These are phyloP conservation scores for Chalaropsis thielavioides DNA, from an alignment of 2,329 filamentous ascomycete species.

Conservation along the genomic window DNA sequence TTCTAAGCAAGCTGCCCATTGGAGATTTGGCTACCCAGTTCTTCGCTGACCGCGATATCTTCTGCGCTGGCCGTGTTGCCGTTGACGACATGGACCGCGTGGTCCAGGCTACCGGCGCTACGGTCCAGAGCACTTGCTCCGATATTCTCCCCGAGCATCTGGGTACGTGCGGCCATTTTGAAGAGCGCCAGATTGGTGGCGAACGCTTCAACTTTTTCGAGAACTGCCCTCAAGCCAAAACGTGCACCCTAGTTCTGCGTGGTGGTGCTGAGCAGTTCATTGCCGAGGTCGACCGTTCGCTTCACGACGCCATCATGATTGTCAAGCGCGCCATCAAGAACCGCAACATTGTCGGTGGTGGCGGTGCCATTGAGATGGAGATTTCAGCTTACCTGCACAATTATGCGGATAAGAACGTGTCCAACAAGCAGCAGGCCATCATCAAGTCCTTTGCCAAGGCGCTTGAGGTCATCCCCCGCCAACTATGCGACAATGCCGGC, in stretches of 20 bases:
- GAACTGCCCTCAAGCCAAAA: conserved; percentile 88
- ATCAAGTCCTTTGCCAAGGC: conserved; percentile 98
- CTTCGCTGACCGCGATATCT: conserved; percentile 95
- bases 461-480: conserved; percentile 87
- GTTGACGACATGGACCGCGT: conserved; percentile 91
- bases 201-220: conserved; percentile 99
- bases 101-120: conserved; percentile 84
- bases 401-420: conserved; percentile 83
- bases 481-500: conserved; percentile 95
- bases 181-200: conserved; percentile 92
- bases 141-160: conserved; percentile 83
- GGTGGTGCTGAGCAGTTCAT: conserved; percentile 98
- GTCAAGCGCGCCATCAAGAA: conserved; percentile 97
- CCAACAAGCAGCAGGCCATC: conserved; percentile 90
- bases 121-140: conserved; percentile 87
- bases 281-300: conserved; percentile 89
- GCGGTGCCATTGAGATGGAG: conserved; percentile 94
- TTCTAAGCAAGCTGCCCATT: conserved; percentile 92
- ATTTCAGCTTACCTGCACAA: conserved; percentile 83
- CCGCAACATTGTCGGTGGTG: conserved; percentile 84
- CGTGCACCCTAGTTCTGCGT: conserved; percentile 86
- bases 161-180: conserved; percentile 77
- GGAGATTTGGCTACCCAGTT: conserved; percentile 95
- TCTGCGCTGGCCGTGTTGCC: conserved; percentile 89
- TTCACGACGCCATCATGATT: conserved; percentile 99